Conservation (phyloP, 768 basidiomycete genomes). For the Russula emetica region DNA sequence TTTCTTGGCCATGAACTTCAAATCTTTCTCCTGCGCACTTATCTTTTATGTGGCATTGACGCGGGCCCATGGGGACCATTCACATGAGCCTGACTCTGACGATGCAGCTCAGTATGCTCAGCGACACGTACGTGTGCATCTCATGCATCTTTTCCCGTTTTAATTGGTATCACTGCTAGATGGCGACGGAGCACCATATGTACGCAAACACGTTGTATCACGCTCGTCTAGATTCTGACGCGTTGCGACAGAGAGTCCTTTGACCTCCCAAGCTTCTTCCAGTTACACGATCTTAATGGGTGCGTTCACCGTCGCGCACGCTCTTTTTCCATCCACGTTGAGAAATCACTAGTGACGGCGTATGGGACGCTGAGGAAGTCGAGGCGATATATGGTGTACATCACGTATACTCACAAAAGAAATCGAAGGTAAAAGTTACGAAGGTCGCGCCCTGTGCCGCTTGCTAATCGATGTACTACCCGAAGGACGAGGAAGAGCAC, state of each 20-base stretch:
- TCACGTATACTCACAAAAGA: constrained; percentile 81
- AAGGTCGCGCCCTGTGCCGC: background rate
- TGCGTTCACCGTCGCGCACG: constrained; percentile 33
- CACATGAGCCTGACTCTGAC: constrained; percentile 9
- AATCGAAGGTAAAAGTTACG: constrained; percentile 66
- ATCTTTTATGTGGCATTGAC: constrained; percentile 27
- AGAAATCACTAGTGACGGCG: constrained; percentile 53
- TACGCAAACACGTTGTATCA: constrained; percentile 33
- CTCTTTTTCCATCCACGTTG: constrained; percentile 6
- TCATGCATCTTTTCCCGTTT: constrained; percentile 10
- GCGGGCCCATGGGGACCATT: constrained; percentile 50
- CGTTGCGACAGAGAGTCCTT: constrained; percentile 63
- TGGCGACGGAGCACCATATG: constrained; percentile 89
- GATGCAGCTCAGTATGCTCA: constrained; percentile 59
- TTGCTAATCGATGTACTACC: background rate
- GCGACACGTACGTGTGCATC: constrained; percentile 69
- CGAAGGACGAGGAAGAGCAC: constrained; percentile 70
- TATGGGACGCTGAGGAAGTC: constrained; percentile 83
- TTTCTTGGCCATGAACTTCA: constrained; percentile 16
- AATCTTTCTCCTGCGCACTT: constrained; percentile 16
- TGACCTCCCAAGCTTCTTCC: constrained; percentile 86
- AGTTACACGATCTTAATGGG: constrained; percentile 90
- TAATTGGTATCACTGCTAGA: constrained; percentile 42
- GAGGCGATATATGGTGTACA: constrained; percentile 96
- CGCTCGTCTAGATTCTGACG: constrained; percentile 9